A percentile compares a stretch with the other conserved stretches of the same genome.
These are phyloP conservation scores for Deinandra increscens DNA, from an alignment of 129 eudicot genomes.

Conservation along the genomic window DNA sequence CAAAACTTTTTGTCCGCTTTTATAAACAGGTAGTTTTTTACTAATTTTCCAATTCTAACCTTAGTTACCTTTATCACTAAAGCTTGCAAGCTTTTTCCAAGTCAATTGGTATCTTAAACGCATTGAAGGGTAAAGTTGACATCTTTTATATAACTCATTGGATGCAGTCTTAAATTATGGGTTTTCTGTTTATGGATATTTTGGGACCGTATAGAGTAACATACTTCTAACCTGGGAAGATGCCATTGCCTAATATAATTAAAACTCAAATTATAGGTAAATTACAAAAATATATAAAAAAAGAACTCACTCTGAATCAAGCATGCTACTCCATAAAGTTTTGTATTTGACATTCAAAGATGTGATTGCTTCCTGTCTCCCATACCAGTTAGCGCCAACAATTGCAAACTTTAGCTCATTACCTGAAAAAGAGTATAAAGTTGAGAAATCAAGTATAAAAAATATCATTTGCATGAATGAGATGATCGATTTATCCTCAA, in stretches of 20 bases:
- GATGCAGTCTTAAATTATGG: neutral
- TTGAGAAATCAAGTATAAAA: neutral
- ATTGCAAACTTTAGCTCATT: slow-evolving; percentile 42
- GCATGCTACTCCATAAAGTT: slow-evolving; percentile 51
- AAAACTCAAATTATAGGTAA: neutral
- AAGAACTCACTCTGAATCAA: slow-evolving; percentile 62
- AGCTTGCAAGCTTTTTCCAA: slow-evolving; percentile 9
- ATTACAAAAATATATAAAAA: neutral
- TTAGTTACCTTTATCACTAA: neutral
- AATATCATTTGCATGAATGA: neutral
- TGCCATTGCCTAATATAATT: slow-evolving; percentile 11
- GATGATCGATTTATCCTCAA: slow-evolving; percentile 7
- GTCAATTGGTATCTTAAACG: neutral
- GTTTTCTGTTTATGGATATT: neutral
- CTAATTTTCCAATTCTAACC: neutral
- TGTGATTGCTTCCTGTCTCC: slow-evolving; percentile 49
- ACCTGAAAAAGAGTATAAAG: slow-evolving; percentile 1
- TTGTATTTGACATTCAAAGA: slow-evolving; percentile 55
- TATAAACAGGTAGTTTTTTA: neutral
- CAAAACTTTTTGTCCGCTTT: neutral
- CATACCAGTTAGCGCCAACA: slow-evolving; percentile 50
- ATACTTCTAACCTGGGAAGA: slow-evolving; percentile 8
- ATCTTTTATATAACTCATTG: neutral
- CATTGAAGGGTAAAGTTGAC: neutral
- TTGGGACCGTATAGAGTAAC: neutral